Evolutionary conservation across 2,329 filamentous ascomycete genomes (phyloP), one percentile per base, ranked within the genome.

Genomic region (Cordyceps cicadae): DNA sequence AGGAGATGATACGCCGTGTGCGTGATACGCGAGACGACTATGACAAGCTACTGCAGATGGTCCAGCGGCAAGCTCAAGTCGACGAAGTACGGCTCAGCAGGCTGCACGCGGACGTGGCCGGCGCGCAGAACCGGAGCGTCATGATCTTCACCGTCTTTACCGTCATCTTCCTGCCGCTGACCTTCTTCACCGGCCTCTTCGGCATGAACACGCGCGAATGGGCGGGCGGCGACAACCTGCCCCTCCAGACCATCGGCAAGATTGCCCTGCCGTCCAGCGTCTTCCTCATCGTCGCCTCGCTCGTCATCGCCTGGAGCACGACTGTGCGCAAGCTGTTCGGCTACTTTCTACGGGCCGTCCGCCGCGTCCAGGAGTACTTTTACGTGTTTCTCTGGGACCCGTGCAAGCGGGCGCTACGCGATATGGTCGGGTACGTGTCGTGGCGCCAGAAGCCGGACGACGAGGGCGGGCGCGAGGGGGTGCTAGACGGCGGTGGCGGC

Each of bases 81-180:
- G 84, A 87, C 66, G 85, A 87, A 68, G 83, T 86, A 9, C 80
- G 83, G 26, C 80, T 85, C 70, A 84, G 83, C 26, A 76, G 85
- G 1, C 74, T 85, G 60, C 82, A 87, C 65, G 83, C 84, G 1
- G 83, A 87, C 64, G 78, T 86, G 0, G 84, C 85, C 0, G 82
- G 81, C 62, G 79, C 80, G 9, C 84, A 87, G 69, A 85, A 82
- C 60, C 76, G 83, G 26, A 83, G 83, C 17, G 80, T 87, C 61
- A 84, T 87, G 80, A 84, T 87, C 63, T 87, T 87, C 69, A 87
- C 84, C 9, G 84, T 77, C 0, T 83, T 84, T 62, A 84, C 81
- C 11, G 81, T 87, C 61, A 84, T 87, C 21, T 87, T 86, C 71
- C 71, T 87, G 1, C 85, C 85, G 0, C 69, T 87, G 6, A 84